These are phyloP conservation scores for Avena atlantica DNA, from an alignment of 176 grass and related monocot species.

Conservation along the genomic window DNA sequence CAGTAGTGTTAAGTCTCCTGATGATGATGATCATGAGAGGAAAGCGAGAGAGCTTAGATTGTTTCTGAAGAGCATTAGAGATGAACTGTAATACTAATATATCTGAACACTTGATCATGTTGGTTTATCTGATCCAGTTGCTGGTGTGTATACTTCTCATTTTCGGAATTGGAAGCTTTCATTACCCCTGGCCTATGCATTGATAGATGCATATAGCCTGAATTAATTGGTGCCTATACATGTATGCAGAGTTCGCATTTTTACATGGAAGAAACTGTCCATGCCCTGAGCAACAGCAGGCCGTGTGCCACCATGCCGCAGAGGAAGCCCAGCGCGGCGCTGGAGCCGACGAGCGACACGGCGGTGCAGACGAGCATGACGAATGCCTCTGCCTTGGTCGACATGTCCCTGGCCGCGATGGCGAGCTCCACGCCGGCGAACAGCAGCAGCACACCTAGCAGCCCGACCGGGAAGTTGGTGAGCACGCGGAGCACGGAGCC, in stretches of 20 bases:
- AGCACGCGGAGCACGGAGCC: constrained; percentile 72
- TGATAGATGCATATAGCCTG: no score
- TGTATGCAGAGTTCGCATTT: neutral
- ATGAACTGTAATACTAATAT: constrained; percentile 42
- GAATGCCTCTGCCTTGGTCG: constrained; percentile 69
- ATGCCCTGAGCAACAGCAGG: constrained; percentile 62
- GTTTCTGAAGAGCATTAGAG: constrained; percentile 54
- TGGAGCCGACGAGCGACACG: constrained; percentile 81
- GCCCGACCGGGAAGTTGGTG: constrained; percentile 62
- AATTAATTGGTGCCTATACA: neutral
- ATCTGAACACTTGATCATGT: constrained; percentile 33
- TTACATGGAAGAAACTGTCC: constrained; percentile 37
- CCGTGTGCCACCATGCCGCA: constrained; percentile 63
- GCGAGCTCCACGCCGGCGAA: constrained; percentile 85
- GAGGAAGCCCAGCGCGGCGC: constrained; percentile 81
- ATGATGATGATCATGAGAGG: constrained; percentile 23
- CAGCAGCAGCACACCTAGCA: constrained; percentile 82
- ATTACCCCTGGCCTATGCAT: neutral
- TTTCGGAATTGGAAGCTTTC: neutral
- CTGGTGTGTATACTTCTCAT: neutral
- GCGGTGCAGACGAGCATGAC: constrained; percentile 79
- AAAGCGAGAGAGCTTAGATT: constrained; percentile 26
- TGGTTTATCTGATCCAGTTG: neutral
- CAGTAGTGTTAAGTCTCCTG: neutral
- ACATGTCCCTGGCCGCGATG: constrained; percentile 83